Evolutionary conservation across 345 rosid species (phyloP).

Genomic region (Physaria fendleri): DNA sequence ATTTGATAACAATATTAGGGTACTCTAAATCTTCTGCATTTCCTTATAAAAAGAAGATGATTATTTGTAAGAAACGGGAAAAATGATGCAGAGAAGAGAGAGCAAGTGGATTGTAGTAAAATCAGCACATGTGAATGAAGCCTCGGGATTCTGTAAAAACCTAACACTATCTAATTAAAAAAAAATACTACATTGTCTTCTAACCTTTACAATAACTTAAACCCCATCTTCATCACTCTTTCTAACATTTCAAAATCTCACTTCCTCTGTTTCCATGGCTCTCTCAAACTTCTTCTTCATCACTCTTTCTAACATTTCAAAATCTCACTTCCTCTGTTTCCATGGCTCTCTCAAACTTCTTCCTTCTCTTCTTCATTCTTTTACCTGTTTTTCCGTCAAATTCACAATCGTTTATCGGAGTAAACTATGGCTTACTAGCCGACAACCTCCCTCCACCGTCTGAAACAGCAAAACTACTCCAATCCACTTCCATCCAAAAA

Average conservation of each 20-base stretch:
- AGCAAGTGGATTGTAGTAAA: conserved; percentile 13
- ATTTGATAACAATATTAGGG: too few species aligned
- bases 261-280: conserved; percentile 5
- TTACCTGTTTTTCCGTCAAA: conserved; percentile 19
- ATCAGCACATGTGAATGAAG: conserved; percentile 15
- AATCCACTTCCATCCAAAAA: conserved; percentile 61
- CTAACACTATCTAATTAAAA: neutral
- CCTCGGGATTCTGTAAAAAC: conserved; percentile 17
- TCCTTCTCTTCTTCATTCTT: neutral
- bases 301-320: neutral
- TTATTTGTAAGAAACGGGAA: neutral
- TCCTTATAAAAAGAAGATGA: neutral
- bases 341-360: conserved; percentile 11
- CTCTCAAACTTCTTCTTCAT: neutral
- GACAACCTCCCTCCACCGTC: conserved; percentile 76
- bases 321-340: neutral
- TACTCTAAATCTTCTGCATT: too few species aligned
- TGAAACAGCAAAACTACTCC: conserved; percentile 69
- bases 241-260: conserved; percentile 1
- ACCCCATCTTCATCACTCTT: neutral
- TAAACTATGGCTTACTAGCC: conserved; percentile 80
- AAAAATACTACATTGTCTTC: neutral
- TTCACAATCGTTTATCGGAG: conserved; percentile 61
- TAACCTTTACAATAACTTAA: neutral
- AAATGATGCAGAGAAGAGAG: neutral